phyloP scores from a whole-genome alignment of 2,329 filamentous ascomycete genomes.

The Aspergillus quadricinctus region DNA sequence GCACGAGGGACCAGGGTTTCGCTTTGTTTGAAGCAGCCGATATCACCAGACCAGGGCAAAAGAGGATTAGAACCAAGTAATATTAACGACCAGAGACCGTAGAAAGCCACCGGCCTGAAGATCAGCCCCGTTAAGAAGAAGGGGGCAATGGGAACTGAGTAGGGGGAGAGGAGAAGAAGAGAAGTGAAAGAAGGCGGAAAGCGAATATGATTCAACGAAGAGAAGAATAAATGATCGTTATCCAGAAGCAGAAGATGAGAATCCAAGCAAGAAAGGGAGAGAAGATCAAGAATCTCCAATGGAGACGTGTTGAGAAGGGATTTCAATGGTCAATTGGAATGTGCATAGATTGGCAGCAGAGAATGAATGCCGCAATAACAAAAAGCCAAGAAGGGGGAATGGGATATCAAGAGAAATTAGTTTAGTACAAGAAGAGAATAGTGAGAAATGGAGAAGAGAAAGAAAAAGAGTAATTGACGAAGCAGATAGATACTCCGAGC shows the following conservation, averaged over 20 bases:
- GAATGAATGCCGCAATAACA: constrained; percentile 5
- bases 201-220: not conserved
- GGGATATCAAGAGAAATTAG: constrained; percentile 1
- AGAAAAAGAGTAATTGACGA: not conserved
- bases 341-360: constrained; percentile 16
- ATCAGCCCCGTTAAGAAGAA: constrained; percentile 16
- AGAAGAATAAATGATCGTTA: not conserved
- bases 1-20: constrained; percentile 69
- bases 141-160: constrained; percentile 6
- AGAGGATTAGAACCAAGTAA: constrained; percentile 11
- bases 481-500: not conserved
- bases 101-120: constrained; percentile 14
- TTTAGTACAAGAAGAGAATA: constrained; percentile 9
- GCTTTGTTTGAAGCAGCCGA: constrained; percentile 6
- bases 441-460: constrained; percentile 13
- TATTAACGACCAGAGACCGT: constrained; percentile 11
- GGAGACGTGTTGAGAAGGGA: constrained; percentile 28
- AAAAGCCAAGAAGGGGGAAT: constrained; percentile 2
- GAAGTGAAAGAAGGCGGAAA: constrained; percentile 5
- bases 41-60: constrained; percentile 16
- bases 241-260: not conserved
- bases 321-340: constrained; percentile 30
- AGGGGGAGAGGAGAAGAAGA: constrained; percentile 15
- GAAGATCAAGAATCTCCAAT: constrained; percentile 20
- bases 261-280: constrained; percentile 14